Conservation (phyloP, 805 yeast species). For the Suhomyces xylopsoci region DNA sequence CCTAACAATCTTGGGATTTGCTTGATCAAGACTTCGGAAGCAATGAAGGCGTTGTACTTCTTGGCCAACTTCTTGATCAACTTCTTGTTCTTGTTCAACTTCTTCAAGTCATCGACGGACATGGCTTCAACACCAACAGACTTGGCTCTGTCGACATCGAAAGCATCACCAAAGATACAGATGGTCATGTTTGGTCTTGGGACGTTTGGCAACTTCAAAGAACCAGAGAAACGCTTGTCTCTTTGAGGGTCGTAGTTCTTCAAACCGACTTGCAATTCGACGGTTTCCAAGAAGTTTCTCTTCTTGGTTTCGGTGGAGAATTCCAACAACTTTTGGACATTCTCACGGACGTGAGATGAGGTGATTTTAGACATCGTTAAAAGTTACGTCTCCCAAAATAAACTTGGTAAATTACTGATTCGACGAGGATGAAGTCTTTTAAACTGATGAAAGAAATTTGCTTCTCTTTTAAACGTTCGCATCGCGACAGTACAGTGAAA, state of each 20-base stretch:
- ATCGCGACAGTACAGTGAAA: not conserved
- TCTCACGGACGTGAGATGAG: constrained; percentile 91
- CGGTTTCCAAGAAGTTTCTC: constrained; percentile 99
- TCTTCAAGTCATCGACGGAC: constrained; percentile 99
- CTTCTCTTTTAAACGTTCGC: not conserved
- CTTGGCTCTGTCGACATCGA: constrained; percentile 99
- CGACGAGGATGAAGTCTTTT: constrained; percentile 48
- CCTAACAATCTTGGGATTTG: constrained; percentile 99
- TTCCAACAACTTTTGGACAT: constrained; percentile 88
- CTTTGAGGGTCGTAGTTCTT: constrained; percentile 99
- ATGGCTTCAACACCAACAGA: constrained; percentile 98
- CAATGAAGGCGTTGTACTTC: constrained; percentile 99
- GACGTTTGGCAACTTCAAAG: constrained; percentile 95
- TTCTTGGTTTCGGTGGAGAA: constrained; percentile 93
- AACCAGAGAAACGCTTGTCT: constrained; percentile 99
- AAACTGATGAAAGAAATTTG: not conserved
- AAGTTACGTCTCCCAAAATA: constrained; percentile 71
- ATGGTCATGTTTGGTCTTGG: constrained; percentile 99
- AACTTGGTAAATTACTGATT: constrained; percentile 46
- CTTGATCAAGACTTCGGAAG: constrained; percentile 98
- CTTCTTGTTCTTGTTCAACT: constrained; percentile 99
- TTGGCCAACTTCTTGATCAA: constrained; percentile 99
- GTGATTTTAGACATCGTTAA: constrained; percentile 79
- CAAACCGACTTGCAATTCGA: constrained; percentile 98
- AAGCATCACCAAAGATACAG: constrained; percentile 99